Evolutionary conservation across 768 basidiomycete genomes (phyloP).

Genomic region (Lactarius hatsudake): DNA sequence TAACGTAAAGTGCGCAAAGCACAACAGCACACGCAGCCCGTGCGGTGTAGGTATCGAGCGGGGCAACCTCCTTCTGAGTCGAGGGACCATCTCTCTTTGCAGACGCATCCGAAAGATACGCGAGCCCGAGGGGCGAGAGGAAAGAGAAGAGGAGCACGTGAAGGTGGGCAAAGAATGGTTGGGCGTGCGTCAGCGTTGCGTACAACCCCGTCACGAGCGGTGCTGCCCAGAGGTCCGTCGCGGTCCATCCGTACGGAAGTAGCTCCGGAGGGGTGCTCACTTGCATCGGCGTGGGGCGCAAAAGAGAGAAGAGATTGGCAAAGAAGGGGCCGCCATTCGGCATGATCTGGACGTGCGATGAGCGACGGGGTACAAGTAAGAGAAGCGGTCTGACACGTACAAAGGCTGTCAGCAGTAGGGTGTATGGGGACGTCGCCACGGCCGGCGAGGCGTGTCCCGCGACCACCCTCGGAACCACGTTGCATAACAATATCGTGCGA

Average conservation of each 20-base stretch:
- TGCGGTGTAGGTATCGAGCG: constrained; percentile 62
- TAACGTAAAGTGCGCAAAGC: constrained; percentile 57
- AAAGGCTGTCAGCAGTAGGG: constrained; percentile 20
- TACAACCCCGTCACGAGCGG: constrained; percentile 74
- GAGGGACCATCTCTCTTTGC: background rate
- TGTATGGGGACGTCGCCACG: constrained; percentile 22
- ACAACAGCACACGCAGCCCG: constrained; percentile 70
- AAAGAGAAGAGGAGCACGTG: constrained; percentile 24
- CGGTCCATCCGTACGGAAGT: constrained; percentile 80
- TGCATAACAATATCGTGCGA: constrained; percentile 23
- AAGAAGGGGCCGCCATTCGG: constrained; percentile 69
- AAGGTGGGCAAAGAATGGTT: constrained; percentile 57
- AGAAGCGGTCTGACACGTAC: constrained; percentile 9
- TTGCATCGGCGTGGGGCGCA: constrained; percentile 65
- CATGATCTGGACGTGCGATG: constrained; percentile 14
- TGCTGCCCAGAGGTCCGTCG: constrained; percentile 83
- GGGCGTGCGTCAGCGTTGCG: constrained; percentile 80
- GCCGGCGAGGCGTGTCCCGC: constrained; percentile 20
- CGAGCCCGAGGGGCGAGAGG: constrained; percentile 24
- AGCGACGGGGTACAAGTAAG: background rate
- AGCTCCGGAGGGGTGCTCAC: constrained; percentile 80
- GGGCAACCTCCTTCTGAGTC: constrained; percentile 33
- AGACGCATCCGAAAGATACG: constrained; percentile 11
- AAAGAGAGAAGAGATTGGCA: constrained; percentile 68
- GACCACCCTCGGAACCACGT: constrained; percentile 20